phyloP scores from a whole-genome alignment of 306 rosid genomes.

The Malus fusca region DNA sequence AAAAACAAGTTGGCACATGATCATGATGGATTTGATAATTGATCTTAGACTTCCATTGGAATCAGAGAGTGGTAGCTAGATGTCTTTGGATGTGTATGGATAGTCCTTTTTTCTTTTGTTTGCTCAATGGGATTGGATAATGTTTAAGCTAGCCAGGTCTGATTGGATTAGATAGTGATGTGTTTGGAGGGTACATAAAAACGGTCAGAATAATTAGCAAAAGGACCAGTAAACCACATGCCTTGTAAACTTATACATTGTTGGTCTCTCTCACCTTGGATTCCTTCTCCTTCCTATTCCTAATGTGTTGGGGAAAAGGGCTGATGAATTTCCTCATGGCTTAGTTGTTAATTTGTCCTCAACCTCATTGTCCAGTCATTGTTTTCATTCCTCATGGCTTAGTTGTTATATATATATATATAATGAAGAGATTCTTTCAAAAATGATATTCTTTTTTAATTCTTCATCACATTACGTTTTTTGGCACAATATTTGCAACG shows the following conservation, averaged over 20 bases:
- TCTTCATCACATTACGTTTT: too few relatives aligned
- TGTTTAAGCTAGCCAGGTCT: background rate
- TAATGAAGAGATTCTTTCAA: too few relatives aligned
- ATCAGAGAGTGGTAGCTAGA: background rate
- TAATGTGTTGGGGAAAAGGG: background rate
- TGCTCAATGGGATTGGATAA: background rate
- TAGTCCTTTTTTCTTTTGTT: background rate
- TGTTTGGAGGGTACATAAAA: slow-evolving; percentile 8
- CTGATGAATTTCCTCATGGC: slow-evolving; percentile 20
- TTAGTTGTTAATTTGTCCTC: slow-evolving; percentile 33
- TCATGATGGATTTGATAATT: background rate
- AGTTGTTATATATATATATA: slow-evolving; percentile 18
- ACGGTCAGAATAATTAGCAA: background rate
- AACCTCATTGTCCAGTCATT: slow-evolving; percentile 23
- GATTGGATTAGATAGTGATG: slow-evolving; percentile 6
- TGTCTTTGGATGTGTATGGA: background rate
- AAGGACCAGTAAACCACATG: slow-evolving; percentile 16
- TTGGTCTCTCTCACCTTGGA: slow-evolving; percentile 25
- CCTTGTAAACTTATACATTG: slow-evolving; percentile 1
- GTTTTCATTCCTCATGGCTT: slow-evolving; percentile 31
- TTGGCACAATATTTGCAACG: too few relatives aligned
- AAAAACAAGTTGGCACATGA: background rate
- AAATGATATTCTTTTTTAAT: too few relatives aligned
- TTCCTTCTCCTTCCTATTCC: slow-evolving; percentile 16
- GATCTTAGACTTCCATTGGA: background rate